phyloP scores from a whole-genome alignment of 2,329 filamentous ascomycete species.

The Trichoderma koningii region DNA sequence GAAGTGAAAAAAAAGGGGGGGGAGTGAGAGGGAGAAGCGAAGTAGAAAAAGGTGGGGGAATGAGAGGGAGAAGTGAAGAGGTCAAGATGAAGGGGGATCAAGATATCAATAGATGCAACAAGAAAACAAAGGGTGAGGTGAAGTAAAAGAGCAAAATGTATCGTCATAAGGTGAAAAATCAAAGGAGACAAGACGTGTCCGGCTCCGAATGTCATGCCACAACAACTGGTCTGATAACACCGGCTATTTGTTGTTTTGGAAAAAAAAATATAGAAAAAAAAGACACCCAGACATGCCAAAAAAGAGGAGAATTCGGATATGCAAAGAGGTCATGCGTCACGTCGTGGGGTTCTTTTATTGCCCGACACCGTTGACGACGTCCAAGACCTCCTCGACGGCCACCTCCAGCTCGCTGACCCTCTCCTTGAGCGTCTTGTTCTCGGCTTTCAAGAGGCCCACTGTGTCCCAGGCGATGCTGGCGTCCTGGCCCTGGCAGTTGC shows the following conservation, averaged over 20 bases:
- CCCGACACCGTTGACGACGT: slow-evolving; percentile 59
- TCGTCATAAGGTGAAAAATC: neutral
- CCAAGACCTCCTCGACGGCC: slow-evolving; percentile 62
- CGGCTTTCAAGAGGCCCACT: slow-evolving; percentile 60
- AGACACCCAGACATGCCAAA: slow-evolving; percentile 25
- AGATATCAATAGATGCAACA: neutral
- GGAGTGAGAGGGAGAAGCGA: neutral
- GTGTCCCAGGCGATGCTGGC: slow-evolving; percentile 66
- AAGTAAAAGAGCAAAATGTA: neutral
- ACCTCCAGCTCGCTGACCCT: slow-evolving; percentile 60
- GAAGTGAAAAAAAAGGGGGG: neutral
- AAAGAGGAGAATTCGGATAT: slow-evolving; percentile 9
- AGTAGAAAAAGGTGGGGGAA: neutral
- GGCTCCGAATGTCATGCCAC: slow-evolving; percentile 19
- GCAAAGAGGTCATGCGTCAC: neutral
- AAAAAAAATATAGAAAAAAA: neutral
- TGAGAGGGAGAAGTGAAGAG: neutral
- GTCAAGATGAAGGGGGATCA: neutral
- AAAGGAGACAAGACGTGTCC: slow-evolving; percentile 13
- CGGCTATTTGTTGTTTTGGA: slow-evolving; percentile 8
- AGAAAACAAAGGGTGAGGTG: slow-evolving; percentile 3
- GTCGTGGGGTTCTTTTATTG: slow-evolving; percentile 35
- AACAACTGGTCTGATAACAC: slow-evolving; percentile 19
- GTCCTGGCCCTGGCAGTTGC: slow-evolving; percentile 61
- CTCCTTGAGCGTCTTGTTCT: slow-evolving; percentile 63